Conservation (phyloP, 768 basidiomycete species). For the Termitomyces sp. region DNA sequence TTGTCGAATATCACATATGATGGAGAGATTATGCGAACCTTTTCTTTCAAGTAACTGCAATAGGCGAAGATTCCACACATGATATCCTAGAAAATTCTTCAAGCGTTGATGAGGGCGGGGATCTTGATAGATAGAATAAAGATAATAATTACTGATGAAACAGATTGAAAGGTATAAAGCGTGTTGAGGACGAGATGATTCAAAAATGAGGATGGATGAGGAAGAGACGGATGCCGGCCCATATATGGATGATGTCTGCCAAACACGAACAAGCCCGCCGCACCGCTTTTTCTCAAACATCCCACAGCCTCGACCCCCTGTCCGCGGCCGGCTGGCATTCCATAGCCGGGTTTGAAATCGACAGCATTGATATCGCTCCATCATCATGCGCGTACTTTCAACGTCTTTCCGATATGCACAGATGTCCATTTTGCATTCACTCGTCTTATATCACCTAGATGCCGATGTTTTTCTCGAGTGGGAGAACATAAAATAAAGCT, state of each 20-base stretch:
- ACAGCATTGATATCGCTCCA: neutral
- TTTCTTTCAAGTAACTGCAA: slow-evolving; percentile 92
- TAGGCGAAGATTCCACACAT: slow-evolving; percentile 99
- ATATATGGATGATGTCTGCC: slow-evolving; percentile 18
- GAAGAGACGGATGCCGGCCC: neutral
- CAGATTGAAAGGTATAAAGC: slow-evolving; percentile 16
- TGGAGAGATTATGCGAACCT: slow-evolving; percentile 45
- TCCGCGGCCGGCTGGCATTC: neutral
- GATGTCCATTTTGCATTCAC: neutral
- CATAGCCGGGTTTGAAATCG: neutral
- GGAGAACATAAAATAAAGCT: too few species aligned
- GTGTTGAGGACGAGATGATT: slow-evolving; percentile 14
- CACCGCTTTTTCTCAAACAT: slow-evolving; percentile 14
- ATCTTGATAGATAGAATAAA: neutral
- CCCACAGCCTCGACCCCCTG: slow-evolving; percentile 5
- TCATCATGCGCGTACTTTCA: neutral
- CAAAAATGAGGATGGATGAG: slow-evolving; percentile 7
- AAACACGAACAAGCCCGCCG: slow-evolving; percentile 25
- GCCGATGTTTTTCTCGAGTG: too few species aligned
- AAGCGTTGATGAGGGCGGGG: neutral
- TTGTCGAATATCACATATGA: neutral
- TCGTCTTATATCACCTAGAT: too few species aligned
- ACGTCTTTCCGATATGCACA: neutral
- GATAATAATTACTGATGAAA: slow-evolving; percentile 11
- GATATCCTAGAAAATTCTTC: slow-evolving; percentile 9